Percentiles rank a stretch among this genome's conserved stretches.
Conservation (phyloP, 495 filamentous ascomycete species). For the Hypoxylon fuscum region DNA sequence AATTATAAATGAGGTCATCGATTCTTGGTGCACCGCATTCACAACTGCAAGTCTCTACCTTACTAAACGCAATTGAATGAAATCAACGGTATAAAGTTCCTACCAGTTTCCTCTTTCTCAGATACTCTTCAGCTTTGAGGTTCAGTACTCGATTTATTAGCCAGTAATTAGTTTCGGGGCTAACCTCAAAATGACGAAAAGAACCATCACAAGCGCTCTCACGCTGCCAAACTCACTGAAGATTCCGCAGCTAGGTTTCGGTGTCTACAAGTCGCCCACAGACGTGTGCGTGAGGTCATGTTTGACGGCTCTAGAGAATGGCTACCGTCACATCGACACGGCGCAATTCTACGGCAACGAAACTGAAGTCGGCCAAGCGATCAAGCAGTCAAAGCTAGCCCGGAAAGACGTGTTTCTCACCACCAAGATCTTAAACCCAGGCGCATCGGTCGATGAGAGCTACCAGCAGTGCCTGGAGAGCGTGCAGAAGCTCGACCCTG, state of each 20-base stretch:
- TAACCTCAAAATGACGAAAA: background rate
- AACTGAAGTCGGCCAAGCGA: slow-evolving; percentile 68
- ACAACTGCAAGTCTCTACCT: too few species aligned
- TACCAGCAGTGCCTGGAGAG: slow-evolving; percentile 67
- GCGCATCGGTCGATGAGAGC: slow-evolving; percentile 64
- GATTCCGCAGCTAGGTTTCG: slow-evolving; percentile 78
- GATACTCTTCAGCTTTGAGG: too few species aligned
- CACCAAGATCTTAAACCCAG: slow-evolving; percentile 70
- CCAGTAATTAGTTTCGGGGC: too few species aligned
- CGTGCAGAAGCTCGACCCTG: slow-evolving; percentile 65
- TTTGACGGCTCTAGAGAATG: slow-evolving; percentile 63
- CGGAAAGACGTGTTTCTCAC: slow-evolving; percentile 71
- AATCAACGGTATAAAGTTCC: too few species aligned
- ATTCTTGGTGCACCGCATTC: too few species aligned
- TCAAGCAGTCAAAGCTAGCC: slow-evolving; percentile 61
- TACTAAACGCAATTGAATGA: too few species aligned
- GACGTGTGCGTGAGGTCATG: slow-evolving; percentile 64
- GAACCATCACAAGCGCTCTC: slow-evolving; percentile 55
- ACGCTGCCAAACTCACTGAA: slow-evolving; percentile 64
- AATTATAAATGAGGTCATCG: too few species aligned
- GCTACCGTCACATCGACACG: slow-evolving; percentile 79
- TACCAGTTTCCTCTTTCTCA: too few species aligned
- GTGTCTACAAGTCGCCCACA: slow-evolving; percentile 69
- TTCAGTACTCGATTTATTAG: too few species aligned
- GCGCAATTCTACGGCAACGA: slow-evolving; percentile 79